phyloP scores from a whole-genome alignment of 768 basidiomycete species.

The Suillus americanus region DNA sequence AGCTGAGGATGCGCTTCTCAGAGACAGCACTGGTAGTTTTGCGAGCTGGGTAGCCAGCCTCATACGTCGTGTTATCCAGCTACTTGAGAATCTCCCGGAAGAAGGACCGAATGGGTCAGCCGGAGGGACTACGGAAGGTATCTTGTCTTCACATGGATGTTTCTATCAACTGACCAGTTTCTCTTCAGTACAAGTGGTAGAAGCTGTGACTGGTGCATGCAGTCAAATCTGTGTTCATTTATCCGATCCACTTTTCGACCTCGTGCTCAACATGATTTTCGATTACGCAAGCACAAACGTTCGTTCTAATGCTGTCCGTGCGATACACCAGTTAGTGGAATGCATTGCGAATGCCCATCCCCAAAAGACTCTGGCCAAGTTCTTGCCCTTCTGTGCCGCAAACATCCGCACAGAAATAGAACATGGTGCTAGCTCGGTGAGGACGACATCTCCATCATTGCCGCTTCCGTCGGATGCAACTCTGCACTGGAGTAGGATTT shows the following conservation, averaged over 20 bases:
- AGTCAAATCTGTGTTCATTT: conserved; percentile 59
- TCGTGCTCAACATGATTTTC: conserved; percentile 80
- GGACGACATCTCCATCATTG: conserved; percentile 66
- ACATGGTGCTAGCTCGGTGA: conserved; percentile 75
- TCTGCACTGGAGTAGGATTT: conserved; percentile 76
- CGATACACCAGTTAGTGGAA: conserved; percentile 83
- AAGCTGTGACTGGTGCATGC: conserved; percentile 74
- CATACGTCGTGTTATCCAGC: conserved; percentile 71
- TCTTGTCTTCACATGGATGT: not conserved
- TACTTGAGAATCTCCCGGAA: conserved; percentile 85
- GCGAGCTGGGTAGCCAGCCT: conserved; percentile 85
- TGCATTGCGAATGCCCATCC: conserved; percentile 83
- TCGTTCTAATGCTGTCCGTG: conserved; percentile 82
- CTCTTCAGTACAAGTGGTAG: conserved; percentile 64
- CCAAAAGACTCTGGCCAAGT: conserved; percentile 72
- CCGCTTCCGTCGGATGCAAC: conserved; percentile 81
- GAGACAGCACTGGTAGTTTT: conserved; percentile 71
- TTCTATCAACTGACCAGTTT: not conserved
- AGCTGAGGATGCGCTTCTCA: conserved; percentile 71
- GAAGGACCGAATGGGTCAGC: conserved; percentile 66
- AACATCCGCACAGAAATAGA: conserved; percentile 80
- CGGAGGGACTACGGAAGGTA: conserved; percentile 67
- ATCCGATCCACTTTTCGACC: conserved; percentile 72
- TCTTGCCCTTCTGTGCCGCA: conserved; percentile 68
- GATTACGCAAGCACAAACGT: conserved; percentile 82